Conservation (phyloP, 148 eudicot species). For the Rhododendron molle region DNA sequence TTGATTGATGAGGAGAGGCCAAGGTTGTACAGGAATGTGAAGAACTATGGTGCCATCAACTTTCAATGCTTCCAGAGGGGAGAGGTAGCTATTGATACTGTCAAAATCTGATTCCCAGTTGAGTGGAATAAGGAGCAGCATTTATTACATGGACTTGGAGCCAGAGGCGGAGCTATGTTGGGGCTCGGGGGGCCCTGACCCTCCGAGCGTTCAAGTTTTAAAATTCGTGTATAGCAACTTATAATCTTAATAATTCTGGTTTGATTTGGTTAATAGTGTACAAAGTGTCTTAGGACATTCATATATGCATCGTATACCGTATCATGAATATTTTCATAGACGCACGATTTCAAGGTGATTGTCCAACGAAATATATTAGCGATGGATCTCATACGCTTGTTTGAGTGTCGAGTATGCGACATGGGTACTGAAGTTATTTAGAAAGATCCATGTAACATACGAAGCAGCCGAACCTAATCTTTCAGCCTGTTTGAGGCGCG, state of each 20-base stretch:
- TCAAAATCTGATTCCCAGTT: constrained; percentile 6
- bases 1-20: constrained; percentile 14
- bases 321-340: background rate
- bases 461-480: background rate
- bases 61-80: constrained; percentile 28
- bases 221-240: too few relatives aligned
- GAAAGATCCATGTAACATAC: too few relatives aligned
- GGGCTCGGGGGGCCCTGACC: too few relatives aligned
- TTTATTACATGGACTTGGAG: background rate
- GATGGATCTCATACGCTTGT: background rate
- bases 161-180: too few relatives aligned
- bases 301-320: too few relatives aligned
- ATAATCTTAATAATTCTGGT: too few relatives aligned
- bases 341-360: background rate
- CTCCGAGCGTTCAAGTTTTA: too few relatives aligned
- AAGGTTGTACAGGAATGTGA: constrained; percentile 13
- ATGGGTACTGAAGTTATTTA: too few relatives aligned
- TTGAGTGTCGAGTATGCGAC: too few relatives aligned
- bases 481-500: background rate
- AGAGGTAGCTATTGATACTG: constrained; percentile 19
- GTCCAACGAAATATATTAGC: background rate
- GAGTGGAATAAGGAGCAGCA: background rate
- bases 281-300: background rate
- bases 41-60: constrained; percentile 22
- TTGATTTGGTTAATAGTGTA: too few relatives aligned